Evolutionary conservation across 2,329 filamentous ascomycete species (phyloP), one percentile per base, ranked within the genome.

Genomic region (Geosmithia morbida): DNA sequence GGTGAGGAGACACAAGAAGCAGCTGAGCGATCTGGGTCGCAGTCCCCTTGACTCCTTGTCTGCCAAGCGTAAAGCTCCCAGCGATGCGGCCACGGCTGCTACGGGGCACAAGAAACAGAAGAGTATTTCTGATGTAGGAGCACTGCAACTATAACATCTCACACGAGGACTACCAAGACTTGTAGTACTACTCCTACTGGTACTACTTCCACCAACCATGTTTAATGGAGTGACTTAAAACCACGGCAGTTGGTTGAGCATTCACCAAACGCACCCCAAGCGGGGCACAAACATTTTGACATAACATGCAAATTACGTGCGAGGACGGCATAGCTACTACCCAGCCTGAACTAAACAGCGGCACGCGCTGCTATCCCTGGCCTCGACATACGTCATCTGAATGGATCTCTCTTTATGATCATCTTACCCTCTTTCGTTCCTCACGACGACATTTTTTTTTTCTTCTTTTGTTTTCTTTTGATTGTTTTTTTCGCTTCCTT

Each of bases 121-220:
- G 57, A 79, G 75, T 60, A 73, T 79, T 51, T 74, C 75, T 19
- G 75, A 79, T 52, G 69, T 78, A 46, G 69, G 71, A 52, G 56
- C 66, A 44, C 60, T 75, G 51, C 65, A 60, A 45, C 62, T 74
- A 49, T 74, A 59, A 66, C 20, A 42, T n/a, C 17, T 7, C 17
- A 26, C 22, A 26, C 22, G 22, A 26, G 22, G 22, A 40, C 37
- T 11, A 40, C 37, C 17, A n/a, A n/a, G n/a, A n/a, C n/a, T n/a
- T n/a, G n/a, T n/a, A n/a, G n/a, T n/a, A 43, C 41, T 16, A 19
- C 19, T 43, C 22, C 22, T 26, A 26, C 22, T 26, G 8, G 22
- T 26, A 26, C 4, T 26, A 26, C 22, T 8, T 5, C 22, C 18
- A 18, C 45, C 33, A 22, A 17, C 16, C 33, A 46, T 13, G 18